A percentile compares a stretch with the other conserved stretches of the same genome.
Conservation (phyloP, 495 filamentous ascomycete species). For the Echria macrotheca region DNA sequence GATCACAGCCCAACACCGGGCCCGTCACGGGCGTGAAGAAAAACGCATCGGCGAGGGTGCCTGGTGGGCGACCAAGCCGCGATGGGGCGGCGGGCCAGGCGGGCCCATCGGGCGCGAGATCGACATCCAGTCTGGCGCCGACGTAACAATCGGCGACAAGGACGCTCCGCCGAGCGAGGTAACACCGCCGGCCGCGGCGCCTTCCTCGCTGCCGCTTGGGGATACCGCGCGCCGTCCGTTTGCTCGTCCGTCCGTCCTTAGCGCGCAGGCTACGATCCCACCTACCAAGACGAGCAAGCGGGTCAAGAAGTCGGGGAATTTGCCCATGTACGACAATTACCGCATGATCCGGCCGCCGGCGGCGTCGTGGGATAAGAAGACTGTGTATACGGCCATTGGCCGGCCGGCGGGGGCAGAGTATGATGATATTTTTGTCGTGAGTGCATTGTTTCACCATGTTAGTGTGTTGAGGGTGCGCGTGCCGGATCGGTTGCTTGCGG, state of each 20-base stretch:
- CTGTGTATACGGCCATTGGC: constrained; percentile 68
- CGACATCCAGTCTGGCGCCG: constrained; percentile 34
- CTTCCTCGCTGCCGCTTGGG: not conserved
- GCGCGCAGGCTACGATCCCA: no score
- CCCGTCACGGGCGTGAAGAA: constrained; percentile 63
- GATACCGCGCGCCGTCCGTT: not conserved
- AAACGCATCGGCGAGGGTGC: constrained; percentile 63
- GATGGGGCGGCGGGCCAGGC: constrained; percentile 72
- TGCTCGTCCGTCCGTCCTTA: not conserved
- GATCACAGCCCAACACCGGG: constrained; percentile 75
- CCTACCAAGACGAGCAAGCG: constrained; percentile 45
- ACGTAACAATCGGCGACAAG: constrained; percentile 39
- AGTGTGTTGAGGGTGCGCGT: constrained; percentile 69
- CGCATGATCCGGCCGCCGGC: constrained; percentile 57
- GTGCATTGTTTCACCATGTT: constrained; percentile 77
- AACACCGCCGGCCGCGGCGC: not conserved
- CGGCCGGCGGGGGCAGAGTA: constrained; percentile 39
- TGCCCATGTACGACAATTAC: constrained; percentile 51
- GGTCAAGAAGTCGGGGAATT: constrained; percentile 41
- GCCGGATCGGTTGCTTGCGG: constrained; percentile 58
- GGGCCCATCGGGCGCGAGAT: constrained; percentile 56
- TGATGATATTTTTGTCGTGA: constrained; percentile 75
- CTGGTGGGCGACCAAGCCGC: constrained; percentile 72
- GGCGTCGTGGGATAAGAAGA: constrained; percentile 71
- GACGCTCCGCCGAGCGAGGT: constrained; percentile 23